These are phyloP conservation scores for Wickerhamiella siamensis DNA, from an alignment of 805 yeast genomes.

Conservation along the genomic window DNA sequence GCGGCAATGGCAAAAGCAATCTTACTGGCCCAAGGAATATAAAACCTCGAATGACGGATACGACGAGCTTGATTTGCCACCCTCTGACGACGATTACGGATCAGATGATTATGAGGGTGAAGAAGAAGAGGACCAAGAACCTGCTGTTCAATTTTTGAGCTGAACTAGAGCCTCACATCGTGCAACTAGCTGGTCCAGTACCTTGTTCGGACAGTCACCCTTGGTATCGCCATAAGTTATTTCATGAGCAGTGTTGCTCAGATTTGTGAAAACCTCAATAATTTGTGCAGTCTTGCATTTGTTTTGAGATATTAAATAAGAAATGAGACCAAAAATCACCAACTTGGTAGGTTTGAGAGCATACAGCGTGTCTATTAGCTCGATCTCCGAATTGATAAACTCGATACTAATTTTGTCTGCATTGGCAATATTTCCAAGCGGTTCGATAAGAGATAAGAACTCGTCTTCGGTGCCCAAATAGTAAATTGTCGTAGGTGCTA, in stretches of 20 bases:
- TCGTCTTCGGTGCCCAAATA: not conserved
- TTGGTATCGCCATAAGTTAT: not conserved
- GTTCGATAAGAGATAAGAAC: not conserved
- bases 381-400: not conserved
- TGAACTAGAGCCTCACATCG: not conserved
- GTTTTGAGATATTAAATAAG: not conserved
- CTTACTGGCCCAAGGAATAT: constrained; percentile 25
- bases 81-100: constrained; percentile 18
- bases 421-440: not conserved
- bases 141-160: constrained; percentile 1
- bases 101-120: constrained; percentile 15
- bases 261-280: not conserved
- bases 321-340: not conserved
- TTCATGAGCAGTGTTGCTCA: not conserved
- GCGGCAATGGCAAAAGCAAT: constrained; percentile 23
- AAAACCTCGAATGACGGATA: constrained; percentile 11
- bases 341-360: not conserved
- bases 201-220: too few relatives aligned
- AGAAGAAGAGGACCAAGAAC: constrained; percentile 2
- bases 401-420: constrained; percentile 1
- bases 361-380: not conserved
- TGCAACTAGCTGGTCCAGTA: too few relatives aligned
- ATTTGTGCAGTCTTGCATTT: too few relatives aligned
- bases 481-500: not conserved
- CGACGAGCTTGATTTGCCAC: constrained; percentile 16